A percentile compares a stretch with the other conserved stretches of the same genome.
These are phyloP conservation scores for Tricholoma flavovirens DNA, from an alignment of 768 basidiomycete species.

Conservation along the genomic window DNA sequence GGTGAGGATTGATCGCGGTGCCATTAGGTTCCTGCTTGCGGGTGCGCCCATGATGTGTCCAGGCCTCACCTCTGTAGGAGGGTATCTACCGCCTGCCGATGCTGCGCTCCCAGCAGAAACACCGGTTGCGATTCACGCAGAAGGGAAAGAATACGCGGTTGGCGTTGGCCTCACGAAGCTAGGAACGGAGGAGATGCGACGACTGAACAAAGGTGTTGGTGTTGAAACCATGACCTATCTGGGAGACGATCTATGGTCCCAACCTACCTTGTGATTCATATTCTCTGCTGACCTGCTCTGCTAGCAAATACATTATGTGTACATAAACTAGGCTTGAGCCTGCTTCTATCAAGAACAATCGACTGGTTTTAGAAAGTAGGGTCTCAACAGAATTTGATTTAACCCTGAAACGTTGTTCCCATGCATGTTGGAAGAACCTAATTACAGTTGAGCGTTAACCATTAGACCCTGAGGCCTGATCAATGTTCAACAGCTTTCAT, in stretches of 20 bases:
- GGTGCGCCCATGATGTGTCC: constrained; percentile 98
- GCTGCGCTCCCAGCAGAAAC: constrained; percentile 61
- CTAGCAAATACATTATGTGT: background rate
- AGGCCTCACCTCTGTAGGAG: constrained; percentile 89
- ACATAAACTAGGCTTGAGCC: background rate
- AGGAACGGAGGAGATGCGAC: constrained; percentile 83
- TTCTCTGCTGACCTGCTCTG: background rate
- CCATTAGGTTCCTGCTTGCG: constrained; percentile 92
- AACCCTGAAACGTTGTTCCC: constrained; percentile 18
- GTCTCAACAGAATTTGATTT: background rate
- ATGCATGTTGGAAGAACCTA: background rate
- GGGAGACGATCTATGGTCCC: constrained; percentile 83
- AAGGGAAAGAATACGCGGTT: constrained; percentile 90
- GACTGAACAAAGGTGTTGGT: constrained; percentile 83
- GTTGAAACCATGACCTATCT: constrained; percentile 85
- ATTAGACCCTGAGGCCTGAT: too few species aligned
- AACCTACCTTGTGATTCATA: constrained; percentile 50
- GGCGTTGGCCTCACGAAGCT: constrained; percentile 82
- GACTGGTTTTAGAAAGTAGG: background rate
- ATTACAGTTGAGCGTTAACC: too few species aligned
- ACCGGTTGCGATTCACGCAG: constrained; percentile 89
- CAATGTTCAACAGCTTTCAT: background rate
- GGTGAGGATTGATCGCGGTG: constrained; percentile 91
- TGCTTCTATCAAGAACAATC: background rate
- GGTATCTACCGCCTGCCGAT: constrained; percentile 73